These are phyloP conservation scores for Colletotrichum sp. DNA, from an alignment of 2,329 filamentous ascomycete genomes.

Conservation along the genomic window DNA sequence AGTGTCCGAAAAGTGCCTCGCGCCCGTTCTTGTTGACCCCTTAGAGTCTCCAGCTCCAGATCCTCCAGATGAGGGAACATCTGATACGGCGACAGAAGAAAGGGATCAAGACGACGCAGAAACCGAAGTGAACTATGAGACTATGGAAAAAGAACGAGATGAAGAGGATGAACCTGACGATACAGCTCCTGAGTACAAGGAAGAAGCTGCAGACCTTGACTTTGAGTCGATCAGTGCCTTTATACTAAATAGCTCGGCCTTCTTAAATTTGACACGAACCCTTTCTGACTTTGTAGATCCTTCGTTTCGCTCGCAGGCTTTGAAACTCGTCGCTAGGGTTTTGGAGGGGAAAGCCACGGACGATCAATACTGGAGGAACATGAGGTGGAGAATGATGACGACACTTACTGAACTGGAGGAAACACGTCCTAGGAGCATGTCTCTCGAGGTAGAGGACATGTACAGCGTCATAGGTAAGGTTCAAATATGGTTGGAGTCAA, in stretches of 20 bases:
- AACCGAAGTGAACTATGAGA: not conserved
- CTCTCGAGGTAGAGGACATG: not conserved
- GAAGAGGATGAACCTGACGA: not conserved
- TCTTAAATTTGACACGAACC: not conserved
- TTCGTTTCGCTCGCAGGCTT: not conserved
- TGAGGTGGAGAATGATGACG: not conserved
- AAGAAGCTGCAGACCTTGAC: not conserved
- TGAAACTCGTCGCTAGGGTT: not conserved
- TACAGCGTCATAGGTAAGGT: not conserved
- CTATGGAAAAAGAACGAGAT: not conserved
- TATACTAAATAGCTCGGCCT: not conserved
- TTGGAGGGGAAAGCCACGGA: not conserved
- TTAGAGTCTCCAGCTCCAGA: not conserved
- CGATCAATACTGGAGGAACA: not conserved
- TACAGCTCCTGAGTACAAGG: not conserved
- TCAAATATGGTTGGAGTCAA: not conserved
- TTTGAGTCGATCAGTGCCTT: not conserved
- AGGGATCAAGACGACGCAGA: not conserved
- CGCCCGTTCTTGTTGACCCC: not conserved
- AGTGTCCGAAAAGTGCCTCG: not conserved
- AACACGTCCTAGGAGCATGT: not conserved
- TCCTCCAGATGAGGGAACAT: accelerated
- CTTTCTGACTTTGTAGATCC: not conserved
- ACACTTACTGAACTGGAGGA: not conserved
- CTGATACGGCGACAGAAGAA: not conserved